Base-by-base conservation (phyloP, 2,329 filamentous ascomycete genomes). In the Stemphylium vesicarium region DNA sequence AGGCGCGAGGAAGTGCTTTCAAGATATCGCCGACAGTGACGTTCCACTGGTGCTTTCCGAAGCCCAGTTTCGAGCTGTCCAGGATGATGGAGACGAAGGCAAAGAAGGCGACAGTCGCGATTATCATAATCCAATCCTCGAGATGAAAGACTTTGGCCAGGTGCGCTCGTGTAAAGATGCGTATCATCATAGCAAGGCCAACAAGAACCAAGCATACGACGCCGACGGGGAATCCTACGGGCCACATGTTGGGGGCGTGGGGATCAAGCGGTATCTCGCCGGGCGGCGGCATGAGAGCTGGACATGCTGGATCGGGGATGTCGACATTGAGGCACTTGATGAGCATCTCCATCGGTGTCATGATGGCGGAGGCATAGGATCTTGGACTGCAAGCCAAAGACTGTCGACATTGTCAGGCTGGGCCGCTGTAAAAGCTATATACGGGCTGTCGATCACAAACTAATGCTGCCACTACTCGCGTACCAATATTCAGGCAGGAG, bases 21-120 rank as follows among this genome's bases (percentile, higher is more conserved):
- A 44, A 20, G 4, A 44, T 26, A 4, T 57, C 42, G 22, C 47
- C 53, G 4, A 62, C 36, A 4, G 56, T 52, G 16, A 59, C 47
- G 15, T 63, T 18, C 53, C 60, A 63, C 20, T 53, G 48, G 29
- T 63, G 60, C 33, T 54, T 60, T 18, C 49, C 47, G 22, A 42
- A 43, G 22, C 51, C 51, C n/a, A 43, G 41, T 3, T 24, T 18
- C 22, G 40, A 46, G 20, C 51, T 50, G 9, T 50, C 46, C 8
- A 57, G 16, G 16, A 50, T 44, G 2, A 57, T 29, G 15, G 50
- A 41, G n/a, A 48, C 40, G 3, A 60, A 54, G n/a, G 46, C 48
- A 6, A 44, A n/a, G 32, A 41, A 57, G 9, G 20, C 36, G 20
- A 47, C 6, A n/a, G 44, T 24, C 12, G 53, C 42, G 7, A 43